A percentile compares a stretch with the other conserved stretches of the same genome.
These are phyloP conservation scores for Nemania diffusa DNA, from an alignment of 2,329 filamentous ascomycete genomes.

Conservation along the genomic window DNA sequence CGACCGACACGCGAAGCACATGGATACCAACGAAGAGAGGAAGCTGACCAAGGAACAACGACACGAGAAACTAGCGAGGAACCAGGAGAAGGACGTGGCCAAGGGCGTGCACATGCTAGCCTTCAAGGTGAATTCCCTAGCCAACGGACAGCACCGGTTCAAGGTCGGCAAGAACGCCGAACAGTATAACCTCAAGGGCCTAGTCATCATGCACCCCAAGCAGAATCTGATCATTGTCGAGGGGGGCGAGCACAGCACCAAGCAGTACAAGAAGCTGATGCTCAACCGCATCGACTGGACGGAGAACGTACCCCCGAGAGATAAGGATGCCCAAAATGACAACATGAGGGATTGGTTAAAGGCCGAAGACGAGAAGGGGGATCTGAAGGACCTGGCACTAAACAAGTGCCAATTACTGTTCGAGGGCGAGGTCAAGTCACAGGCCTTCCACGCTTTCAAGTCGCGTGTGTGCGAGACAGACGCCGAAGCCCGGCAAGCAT, in stretches of 20 bases:
- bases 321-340: slow-evolving; percentile 68
- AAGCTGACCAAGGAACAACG: slow-evolving; percentile 89
- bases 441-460: slow-evolving; percentile 87
- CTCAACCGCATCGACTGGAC: slow-evolving; percentile 94
- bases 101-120: slow-evolving; percentile 88
- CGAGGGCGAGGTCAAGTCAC: slow-evolving; percentile 85
- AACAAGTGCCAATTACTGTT: slow-evolving; percentile 90
- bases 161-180: slow-evolving; percentile 94
- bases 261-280: slow-evolving; percentile 92
- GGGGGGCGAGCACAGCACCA: slow-evolving; percentile 84
- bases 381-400: slow-evolving; percentile 80
- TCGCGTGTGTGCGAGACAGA: slow-evolving; percentile 95
- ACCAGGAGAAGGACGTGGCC: slow-evolving; percentile 88
- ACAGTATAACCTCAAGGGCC: slow-evolving; percentile 84
- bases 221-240: slow-evolving; percentile 93
- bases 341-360: slow-evolving; percentile 77
- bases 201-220: slow-evolving; percentile 91
- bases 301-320: slow-evolving; percentile 79
- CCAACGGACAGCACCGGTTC: slow-evolving; percentile 92
- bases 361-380: slow-evolving; percentile 79
- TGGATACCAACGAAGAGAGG: slow-evolving; percentile 81
- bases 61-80: slow-evolving; percentile 81
- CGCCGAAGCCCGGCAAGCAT: slow-evolving; percentile 81
- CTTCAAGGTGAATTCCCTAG: slow-evolving; percentile 89
- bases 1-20: slow-evolving; percentile 82